A percentile compares a stretch with the other conserved stretches of the same genome.
Evolutionary conservation across 345 rosid genomes (phyloP).

Genomic region (Melaleuca alternifolia): DNA sequence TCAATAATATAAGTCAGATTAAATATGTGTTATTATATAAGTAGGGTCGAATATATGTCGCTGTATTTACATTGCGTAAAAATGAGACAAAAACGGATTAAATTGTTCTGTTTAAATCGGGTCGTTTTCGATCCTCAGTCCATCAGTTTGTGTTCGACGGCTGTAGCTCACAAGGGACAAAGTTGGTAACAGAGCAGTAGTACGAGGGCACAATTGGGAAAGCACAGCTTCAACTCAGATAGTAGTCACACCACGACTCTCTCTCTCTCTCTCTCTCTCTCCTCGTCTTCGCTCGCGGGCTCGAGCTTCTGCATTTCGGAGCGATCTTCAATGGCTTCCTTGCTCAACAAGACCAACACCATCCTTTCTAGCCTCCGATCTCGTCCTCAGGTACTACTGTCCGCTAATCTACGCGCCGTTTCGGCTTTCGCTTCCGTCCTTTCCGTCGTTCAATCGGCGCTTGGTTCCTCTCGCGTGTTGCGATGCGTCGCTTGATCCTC

Average conservation of each 20-base stretch:
- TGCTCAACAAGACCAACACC: conserved; percentile 29
- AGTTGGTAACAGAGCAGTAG: not conserved
- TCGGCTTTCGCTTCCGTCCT: not conserved
- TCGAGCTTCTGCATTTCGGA: not conserved
- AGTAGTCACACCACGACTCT: not conserved
- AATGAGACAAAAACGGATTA: no score
- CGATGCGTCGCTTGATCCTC: not conserved
- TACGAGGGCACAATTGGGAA: not conserved
- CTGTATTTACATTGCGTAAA: no score
- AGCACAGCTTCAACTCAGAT: not conserved
- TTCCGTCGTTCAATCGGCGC: not conserved
- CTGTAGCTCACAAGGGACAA: not conserved
- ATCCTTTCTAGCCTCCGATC: conserved; percentile 53
- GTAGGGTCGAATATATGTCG: no score
- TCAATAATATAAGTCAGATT: not conserved
- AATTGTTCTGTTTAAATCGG: no score
- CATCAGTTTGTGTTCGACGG: no score
- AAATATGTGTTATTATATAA: no score
- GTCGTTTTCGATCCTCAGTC: no score
- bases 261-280: not conserved
- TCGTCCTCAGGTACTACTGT: conserved; percentile 34
- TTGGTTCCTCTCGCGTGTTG: not conserved
- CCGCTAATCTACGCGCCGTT: not conserved
- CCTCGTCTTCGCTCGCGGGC: not conserved
- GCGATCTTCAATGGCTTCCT: conserved; percentile 43